Evolutionary conservation across 2,329 filamentous ascomycete species (phyloP), one percentile per base, ranked within the genome.

Genomic region (Fusarium sp.): DNA sequence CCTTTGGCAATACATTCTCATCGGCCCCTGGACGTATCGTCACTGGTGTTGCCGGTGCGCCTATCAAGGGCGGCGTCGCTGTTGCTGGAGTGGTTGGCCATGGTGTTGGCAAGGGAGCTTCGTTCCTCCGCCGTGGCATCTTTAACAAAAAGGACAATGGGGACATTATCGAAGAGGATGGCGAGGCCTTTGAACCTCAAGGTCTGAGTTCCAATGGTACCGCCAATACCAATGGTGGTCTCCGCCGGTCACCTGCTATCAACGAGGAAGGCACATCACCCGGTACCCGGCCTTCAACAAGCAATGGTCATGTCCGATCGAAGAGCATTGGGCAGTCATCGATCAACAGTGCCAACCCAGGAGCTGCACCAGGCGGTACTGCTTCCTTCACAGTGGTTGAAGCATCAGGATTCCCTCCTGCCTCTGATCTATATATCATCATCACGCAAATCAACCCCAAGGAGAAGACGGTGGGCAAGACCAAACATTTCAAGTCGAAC

Each of bases 1-100:
- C 95, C 2, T 97, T 99, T 83, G 91, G 91, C 1, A 94, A 94
- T 31, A 97, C 94, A 2, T 98, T 98, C 78, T 91, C 91, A 6
- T 91, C 91, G 8, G 86, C 90, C 2, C 93, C 96, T 28, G 93
- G 93, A 47, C 94, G 94, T 80, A 94, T 99, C 63, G 92, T 98
- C 61, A 92, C 90, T 15, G 89, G 89, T 67, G 89, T 92, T 53
- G 90, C 89, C 28, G 95, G 95, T 37, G 96, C 91, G 20, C 97
- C 96, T n/a, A 91, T 99, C 80, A 98, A 98, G 82, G 94, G 94
- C 35, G 93, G 93, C 29, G 92, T 90, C 59, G 91, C 92, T 37
- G 94, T 93, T 37, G 91, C 87, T 16, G 89, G 88, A 4, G 86
- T 82, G 21, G 89, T 93, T 4, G 91, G 91, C 23, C 92, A 93